phyloP scores from a whole-genome alignment of 352 stramenopile genomes.

The Hyaloperonospora brassicae region DNA sequence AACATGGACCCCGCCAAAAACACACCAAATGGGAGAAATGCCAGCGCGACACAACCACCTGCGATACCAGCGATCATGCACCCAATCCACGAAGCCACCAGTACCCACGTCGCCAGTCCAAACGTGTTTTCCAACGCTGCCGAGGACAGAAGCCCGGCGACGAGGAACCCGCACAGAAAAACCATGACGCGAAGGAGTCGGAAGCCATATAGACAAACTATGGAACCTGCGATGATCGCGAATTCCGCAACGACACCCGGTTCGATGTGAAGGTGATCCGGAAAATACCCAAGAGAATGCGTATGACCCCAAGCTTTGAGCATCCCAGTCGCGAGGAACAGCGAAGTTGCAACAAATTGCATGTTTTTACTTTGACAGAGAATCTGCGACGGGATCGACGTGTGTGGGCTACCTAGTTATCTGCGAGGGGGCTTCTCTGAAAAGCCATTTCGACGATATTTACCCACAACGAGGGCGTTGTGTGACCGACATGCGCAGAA shows the following conservation, averaged over 20 bases:
- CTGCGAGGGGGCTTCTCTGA: conserved; percentile 7
- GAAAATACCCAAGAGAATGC: conserved; percentile 16
- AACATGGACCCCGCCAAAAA: conserved; percentile 38
- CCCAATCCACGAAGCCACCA: conserved; percentile 41
- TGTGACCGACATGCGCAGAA: background rate
- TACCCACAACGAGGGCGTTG: background rate
- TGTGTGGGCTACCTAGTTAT: background rate
- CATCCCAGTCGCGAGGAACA: conserved; percentile 1
- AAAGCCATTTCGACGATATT: conserved; percentile 9
- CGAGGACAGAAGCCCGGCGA: conserved; percentile 36
- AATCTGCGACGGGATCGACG: conserved; percentile 2
- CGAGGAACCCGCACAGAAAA: conserved; percentile 50
- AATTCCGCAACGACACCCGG: conserved; percentile 36
- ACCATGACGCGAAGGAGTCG: conserved; percentile 35
- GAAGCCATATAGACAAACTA: conserved; percentile 48
- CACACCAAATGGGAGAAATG: conserved; percentile 42
- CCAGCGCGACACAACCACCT: conserved; percentile 35
- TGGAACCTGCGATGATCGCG: conserved; percentile 38
- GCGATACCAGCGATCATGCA: conserved; percentile 33
- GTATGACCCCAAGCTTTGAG: conserved; percentile 3
- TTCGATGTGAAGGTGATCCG: conserved; percentile 30
- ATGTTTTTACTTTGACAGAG: conserved; percentile 5
- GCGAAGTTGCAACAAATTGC: background rate
- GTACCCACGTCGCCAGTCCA: conserved; percentile 34
- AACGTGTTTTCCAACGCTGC: conserved; percentile 38